Base-by-base conservation (phyloP, 1,284 basidiomycete genomes). In the Athelia psychrophila region DNA sequence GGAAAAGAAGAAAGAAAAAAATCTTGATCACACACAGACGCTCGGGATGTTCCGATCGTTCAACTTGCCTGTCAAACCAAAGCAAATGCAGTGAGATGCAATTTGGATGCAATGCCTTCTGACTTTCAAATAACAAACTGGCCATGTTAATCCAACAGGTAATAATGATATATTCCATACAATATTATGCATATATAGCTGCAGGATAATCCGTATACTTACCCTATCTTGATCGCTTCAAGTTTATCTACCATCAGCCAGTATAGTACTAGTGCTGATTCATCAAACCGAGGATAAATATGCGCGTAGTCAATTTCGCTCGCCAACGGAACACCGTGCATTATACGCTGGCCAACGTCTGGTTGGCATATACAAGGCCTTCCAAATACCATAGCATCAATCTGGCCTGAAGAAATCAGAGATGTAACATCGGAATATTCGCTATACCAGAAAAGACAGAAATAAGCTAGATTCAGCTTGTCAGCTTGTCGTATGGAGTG, bases 161-260 rank as follows among this genome's bases (percentile, higher is more conserved):
- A n/a, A n/a, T n/a, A n/a, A n/a, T n/a, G n/a, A n/a, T n/a, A n/a
- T n/a, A n/a, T n/a, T n/a, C n/a, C n/a, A n/a, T n/a, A n/a, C n/a
- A n/a, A n/a, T n/a, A n/a, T n/a, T n/a, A n/a, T 6, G 13, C 27
- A 30, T 30, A 30, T 30, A 5, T 30, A 13, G 27, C 27, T 13
- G 27, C 27, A 46, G 60, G 60, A 56, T 64, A 63, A 36, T 64
- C 61, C 13, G 55, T 59, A 48, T n/a, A n/a, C n/a, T n/a, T 64
- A 64, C 42, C 63, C 63, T 36, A 53, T 54, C n/a, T 32, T 33
- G 48, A 52, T 47, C 13, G 48, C 54, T 15, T 47, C 55, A 16
- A n/a, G n/a, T n/a, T n/a, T 13, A 42, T 10, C 9, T 16, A 25
- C 40, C 40, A 25, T 54, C 54, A 23, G n/a, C n/a, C n/a, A n/a